Evolutionary conservation across 345 rosid genomes (phyloP).

Genomic region (Physaria fendleri): DNA sequence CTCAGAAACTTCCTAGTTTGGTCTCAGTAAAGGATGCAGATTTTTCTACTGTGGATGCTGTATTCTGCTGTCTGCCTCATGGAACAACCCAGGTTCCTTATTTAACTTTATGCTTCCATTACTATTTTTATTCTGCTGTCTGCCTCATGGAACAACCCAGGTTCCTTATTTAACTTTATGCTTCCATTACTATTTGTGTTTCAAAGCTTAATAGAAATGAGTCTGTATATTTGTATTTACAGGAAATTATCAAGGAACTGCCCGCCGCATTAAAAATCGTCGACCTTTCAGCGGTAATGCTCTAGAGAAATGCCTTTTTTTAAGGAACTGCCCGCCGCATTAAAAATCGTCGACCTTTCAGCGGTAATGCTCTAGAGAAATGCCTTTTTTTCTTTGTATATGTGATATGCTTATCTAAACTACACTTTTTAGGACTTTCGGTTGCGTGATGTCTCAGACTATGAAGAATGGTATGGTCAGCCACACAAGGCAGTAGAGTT

Average conservation of each 20-base stretch:
- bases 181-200: background rate
- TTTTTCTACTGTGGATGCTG: slow-evolving; percentile 80
- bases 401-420: slow-evolving; percentile 7
- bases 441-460: slow-evolving; percentile 56
- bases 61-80: slow-evolving; percentile 94
- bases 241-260: slow-evolving; percentile 87
- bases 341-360: slow-evolving; percentile 93
- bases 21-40: slow-evolving; percentile 72
- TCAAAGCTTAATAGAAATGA: background rate
- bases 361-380: slow-evolving; percentile 50
- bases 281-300: slow-evolving; percentile 92
- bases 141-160: slow-evolving; percentile 98
- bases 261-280: slow-evolving; percentile 67
- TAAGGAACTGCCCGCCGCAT: slow-evolving; percentile 33
- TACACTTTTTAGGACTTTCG: slow-evolving; percentile 54
- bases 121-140: slow-evolving; percentile 92
- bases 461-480: slow-evolving; percentile 98
- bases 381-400: background rate
- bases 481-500: slow-evolving; percentile 78
- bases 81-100: slow-evolving; percentile 87
- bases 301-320: background rate
- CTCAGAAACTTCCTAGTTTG: slow-evolving; percentile 74
- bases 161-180: slow-evolving; percentile 28
- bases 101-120: background rate
- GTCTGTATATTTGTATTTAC: slow-evolving; percentile 6